Conservation (phyloP, 345 rosid species). For the Aquilaria sinensis region DNA sequence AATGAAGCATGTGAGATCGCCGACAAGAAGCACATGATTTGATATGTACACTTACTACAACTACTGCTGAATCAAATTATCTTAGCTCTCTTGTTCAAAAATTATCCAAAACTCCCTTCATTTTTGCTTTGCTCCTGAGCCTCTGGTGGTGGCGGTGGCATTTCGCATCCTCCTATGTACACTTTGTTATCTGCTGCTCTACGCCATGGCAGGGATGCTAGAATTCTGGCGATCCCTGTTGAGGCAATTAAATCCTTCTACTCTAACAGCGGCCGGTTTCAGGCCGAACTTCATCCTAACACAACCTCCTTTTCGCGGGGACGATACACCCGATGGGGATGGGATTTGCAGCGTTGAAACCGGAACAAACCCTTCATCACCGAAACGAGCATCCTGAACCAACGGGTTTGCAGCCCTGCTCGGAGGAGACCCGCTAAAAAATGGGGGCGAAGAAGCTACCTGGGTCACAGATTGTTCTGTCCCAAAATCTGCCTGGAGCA, state of each 20-base stretch:
- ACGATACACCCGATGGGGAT: slow-evolving; percentile 54
- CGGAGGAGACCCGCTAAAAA: slow-evolving; percentile 86
- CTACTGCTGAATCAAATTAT: not conserved
- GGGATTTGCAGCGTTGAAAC: slow-evolving; percentile 34
- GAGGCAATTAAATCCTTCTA: slow-evolving; percentile 99
- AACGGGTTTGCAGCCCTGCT: slow-evolving; percentile 78
- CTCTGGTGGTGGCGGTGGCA: slow-evolving; percentile 16
- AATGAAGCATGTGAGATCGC: slow-evolving; percentile 18
- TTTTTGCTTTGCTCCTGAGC: slow-evolving; percentile 20
- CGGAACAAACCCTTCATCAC: slow-evolving; percentile 49
- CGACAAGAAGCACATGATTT: slow-evolving; percentile 15
- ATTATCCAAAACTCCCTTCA: slow-evolving; percentile 30
- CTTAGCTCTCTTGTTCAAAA: slow-evolving; percentile 24
- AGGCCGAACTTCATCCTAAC: slow-evolving; percentile 69
- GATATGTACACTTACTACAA: slow-evolving; percentile 27
- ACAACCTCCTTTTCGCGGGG: slow-evolving; percentile 68
- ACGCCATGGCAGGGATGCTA: slow-evolving; percentile 98
- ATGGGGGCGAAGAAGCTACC: slow-evolving; percentile 62
- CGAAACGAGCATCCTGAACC: slow-evolving; percentile 72
- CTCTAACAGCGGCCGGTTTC: slow-evolving; percentile 88
- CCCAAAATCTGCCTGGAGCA: slow-evolving; percentile 54
- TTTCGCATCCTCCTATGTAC: slow-evolving; percentile 56
- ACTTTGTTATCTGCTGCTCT: slow-evolving; percentile 41
- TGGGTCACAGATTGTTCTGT: slow-evolving; percentile 35
- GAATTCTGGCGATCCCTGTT: slow-evolving; percentile 89